Percentiles rank a stretch among this genome's conserved stretches.
Conservation (phyloP, 1,284 basidiomycete species). For the Cystobasidium sp. region DNA sequence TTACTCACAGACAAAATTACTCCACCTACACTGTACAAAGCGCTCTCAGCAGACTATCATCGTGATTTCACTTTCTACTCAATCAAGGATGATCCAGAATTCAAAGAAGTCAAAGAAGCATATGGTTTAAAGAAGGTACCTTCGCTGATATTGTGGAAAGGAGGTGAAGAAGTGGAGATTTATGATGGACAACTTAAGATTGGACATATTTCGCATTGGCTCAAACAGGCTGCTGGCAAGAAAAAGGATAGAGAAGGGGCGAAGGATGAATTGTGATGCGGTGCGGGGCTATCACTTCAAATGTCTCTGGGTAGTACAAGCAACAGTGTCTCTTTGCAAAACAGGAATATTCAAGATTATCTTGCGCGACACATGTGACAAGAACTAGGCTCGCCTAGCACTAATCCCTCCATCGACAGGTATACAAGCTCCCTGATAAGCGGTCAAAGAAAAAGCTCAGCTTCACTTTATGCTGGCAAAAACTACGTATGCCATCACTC, state of each 20-base stretch:
- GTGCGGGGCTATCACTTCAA: not conserved
- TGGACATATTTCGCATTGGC: constrained; percentile 39
- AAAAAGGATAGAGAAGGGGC: constrained; percentile 20
- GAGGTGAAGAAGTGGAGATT: constrained; percentile 27
- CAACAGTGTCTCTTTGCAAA: not conserved
- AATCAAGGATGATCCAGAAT: constrained; percentile 43
- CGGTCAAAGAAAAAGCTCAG: not conserved
- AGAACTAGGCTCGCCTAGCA: constrained; percentile 16
- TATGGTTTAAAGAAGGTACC: constrained; percentile 43
- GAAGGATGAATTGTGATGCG: constrained; percentile 11
- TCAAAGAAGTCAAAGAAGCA: constrained; percentile 24
- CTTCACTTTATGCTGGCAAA: not conserved
- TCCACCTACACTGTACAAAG: constrained; percentile 53
- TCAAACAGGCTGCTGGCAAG: constrained; percentile 32
- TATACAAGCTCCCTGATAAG: constrained; percentile 25
- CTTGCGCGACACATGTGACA: not conserved
- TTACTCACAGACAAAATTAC: constrained; percentile 51
- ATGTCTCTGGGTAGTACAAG: not conserved
- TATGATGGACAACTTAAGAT: constrained; percentile 38
- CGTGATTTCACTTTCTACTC: constrained; percentile 49
- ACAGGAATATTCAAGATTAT: not conserved
- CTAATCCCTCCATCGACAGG: constrained; percentile 40
- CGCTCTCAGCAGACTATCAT: constrained; percentile 52
- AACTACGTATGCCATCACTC: not conserved
- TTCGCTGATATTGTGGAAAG: constrained; percentile 36